A percentile compares a stretch with the other conserved stretches of the same genome.
These are phyloP conservation scores for Lentinula raphanica DNA, from an alignment of 768 basidiomycete genomes.

Conservation along the genomic window DNA sequence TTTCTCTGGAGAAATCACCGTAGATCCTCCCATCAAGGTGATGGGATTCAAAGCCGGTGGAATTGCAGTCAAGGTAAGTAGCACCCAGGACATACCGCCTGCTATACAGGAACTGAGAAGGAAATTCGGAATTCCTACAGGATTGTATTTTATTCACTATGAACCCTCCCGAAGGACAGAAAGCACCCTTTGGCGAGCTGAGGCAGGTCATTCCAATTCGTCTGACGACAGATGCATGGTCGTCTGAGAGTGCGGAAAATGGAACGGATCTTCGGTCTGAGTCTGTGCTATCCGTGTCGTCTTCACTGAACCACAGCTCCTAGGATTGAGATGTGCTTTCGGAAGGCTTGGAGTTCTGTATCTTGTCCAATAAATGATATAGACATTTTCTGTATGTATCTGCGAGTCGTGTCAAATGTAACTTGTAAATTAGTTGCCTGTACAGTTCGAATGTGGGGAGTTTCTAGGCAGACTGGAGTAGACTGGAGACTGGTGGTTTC, in stretches of 20 bases:
- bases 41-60: slow-evolving; percentile 66
- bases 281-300: neutral
- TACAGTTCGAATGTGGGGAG: too few species aligned
- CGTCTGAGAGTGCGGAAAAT: neutral
- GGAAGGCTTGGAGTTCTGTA: too few species aligned
- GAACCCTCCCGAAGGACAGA: slow-evolving; percentile 49
- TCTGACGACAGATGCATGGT: slow-evolving; percentile 54
- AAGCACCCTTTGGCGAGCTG: slow-evolving; percentile 53
- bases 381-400: too few species aligned
- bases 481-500: too few species aligned
- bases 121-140: slow-evolving; percentile 35
- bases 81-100: too few species aligned
- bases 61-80: slow-evolving; percentile 52
- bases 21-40: slow-evolving; percentile 42
- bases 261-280: neutral
- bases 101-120: neutral
- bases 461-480: too few species aligned
- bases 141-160: slow-evolving; percentile 63
- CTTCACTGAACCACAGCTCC: neutral
- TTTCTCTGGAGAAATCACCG: slow-evolving; percentile 58
- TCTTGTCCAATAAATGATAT: too few species aligned
- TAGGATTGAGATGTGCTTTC: too few species aligned
- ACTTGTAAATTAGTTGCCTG: too few species aligned
- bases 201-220: slow-evolving; percentile 60
- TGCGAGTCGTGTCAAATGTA: too few species aligned